Evolutionary conservation across 352 stramenopile species (phyloP), one percentile per base, ranked within the genome.

Genomic region (Globisporangium lucens): DNA sequence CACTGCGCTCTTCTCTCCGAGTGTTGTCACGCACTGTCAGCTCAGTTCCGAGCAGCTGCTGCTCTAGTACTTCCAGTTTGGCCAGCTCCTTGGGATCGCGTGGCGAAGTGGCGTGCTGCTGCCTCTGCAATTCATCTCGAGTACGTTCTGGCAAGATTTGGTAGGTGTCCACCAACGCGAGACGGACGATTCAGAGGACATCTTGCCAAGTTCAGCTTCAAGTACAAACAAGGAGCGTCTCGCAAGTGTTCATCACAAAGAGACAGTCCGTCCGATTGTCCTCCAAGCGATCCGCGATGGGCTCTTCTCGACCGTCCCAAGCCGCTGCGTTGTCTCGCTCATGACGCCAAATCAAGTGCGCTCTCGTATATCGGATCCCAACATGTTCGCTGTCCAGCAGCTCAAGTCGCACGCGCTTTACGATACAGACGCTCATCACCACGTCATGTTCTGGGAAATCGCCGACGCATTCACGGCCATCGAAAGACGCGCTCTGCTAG

Each of bases 61-160:
- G 2, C 59, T 76, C n/a, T 89, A 75, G 75, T 89, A 79, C 53
- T 89, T 81, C 41, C 71, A 75, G 15, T 66, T 92, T 9, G 86
- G 84, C 0, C 79, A 87, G 58, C 13, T 90, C 15, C 63, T 93
- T 8, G 84, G 84, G 7, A 84, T 93, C 22, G 75, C 80, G 0
- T 94, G 86, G 86, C 72, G 84, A 3, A 74, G 76, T 7, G 68
- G 72, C 6, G 56, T 80, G 7, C 27, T 84, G 4, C 43, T 91
- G 0, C 83, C 86, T 1, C 73, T 93, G 20, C 69, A 86, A 59
- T 90, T 80, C 43, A 0, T 91, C n/a, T 79, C 76, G 0, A 52
- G 24, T 0, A 33, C 52, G 4, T 87, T 91, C 22, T 93, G 82
- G 82, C 17, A 64, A 3, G 68, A 83, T 9, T 52, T 87, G 29